A percentile compares a stretch with the other conserved stretches of the same genome.
Conservation (phyloP, 2,329 filamentous ascomycete genomes). For the Talaromyces funiculosus region DNA sequence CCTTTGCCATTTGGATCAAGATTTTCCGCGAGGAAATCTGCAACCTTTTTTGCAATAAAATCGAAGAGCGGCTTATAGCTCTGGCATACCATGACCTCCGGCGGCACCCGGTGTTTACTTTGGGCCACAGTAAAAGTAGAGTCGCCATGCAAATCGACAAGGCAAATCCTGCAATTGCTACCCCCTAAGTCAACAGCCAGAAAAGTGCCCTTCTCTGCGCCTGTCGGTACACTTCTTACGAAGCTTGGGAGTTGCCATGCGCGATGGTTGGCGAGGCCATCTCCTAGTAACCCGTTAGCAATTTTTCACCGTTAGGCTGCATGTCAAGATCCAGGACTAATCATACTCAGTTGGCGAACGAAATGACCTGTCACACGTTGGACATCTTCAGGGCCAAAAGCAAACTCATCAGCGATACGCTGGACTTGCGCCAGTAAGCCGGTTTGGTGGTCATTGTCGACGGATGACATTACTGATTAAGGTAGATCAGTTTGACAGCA, state of each 20-base stretch:
- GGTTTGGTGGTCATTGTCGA: constrained; percentile 8
- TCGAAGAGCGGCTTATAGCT: constrained; percentile 19
- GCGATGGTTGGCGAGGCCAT: constrained; percentile 17
- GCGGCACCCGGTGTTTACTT: constrained; percentile 16
- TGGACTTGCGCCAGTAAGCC: constrained; percentile 15
- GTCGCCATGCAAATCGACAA: constrained; percentile 18
- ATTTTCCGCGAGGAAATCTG: constrained; percentile 13
- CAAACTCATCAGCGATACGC: constrained; percentile 14
- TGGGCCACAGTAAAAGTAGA: constrained; percentile 17
- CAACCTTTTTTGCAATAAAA: constrained; percentile 17
- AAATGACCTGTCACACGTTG: constrained; percentile 14
- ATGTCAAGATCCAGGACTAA: neutral
- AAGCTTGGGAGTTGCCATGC: constrained; percentile 19
- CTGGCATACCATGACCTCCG: constrained; percentile 16
- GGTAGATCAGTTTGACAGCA: neutral
- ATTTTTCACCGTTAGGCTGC: too few species aligned
- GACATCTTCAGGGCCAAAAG: constrained; percentile 12
- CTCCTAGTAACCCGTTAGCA: constrained; percentile 10
- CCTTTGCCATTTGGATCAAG: neutral
- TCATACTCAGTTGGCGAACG: constrained; percentile 14
- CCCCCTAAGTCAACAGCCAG: constrained; percentile 21
- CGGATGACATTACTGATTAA: constrained; percentile 11
- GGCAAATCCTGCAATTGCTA: constrained; percentile 20
- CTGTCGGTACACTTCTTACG: constrained; percentile 16
- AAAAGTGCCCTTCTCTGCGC: constrained; percentile 17